A percentile compares a stretch with the other conserved stretches of the same genome.
These are phyloP conservation scores for Pseudognaphalium luteoalbum DNA, from an alignment of 129 eudicot species.

Conservation along the genomic window DNA sequence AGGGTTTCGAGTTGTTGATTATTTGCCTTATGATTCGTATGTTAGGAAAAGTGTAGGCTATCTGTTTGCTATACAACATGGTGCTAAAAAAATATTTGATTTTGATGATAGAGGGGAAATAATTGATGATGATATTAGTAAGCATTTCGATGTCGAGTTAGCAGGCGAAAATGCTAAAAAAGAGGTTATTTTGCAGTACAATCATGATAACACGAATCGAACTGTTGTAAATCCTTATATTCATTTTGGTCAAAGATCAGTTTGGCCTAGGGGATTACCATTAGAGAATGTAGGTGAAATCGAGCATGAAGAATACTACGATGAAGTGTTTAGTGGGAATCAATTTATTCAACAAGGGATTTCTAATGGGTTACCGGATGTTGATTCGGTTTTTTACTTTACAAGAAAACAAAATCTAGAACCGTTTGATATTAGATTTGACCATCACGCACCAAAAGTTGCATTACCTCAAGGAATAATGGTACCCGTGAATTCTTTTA, in stretches of 20 bases:
- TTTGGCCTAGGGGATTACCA: conserved; percentile 96
- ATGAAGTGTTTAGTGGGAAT: conserved; percentile 77
- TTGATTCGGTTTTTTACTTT: conserved; percentile 91
- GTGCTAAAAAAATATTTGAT: conserved; percentile 84
- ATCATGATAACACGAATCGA: conserved; percentile 68
- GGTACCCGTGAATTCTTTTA: conserved; percentile 92
- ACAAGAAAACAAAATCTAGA: conserved; percentile 71
- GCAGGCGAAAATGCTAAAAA: conserved; percentile 71
- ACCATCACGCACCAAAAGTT: conserved; percentile 79
- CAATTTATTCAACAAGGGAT: conserved; percentile 93
- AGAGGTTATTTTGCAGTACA: conserved; percentile 75
- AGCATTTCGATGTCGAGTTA: conserved; percentile 80
- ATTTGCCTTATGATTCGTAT: conserved; percentile 86
- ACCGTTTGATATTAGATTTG: conserved; percentile 77
- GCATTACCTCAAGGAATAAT: conserved; percentile 89
- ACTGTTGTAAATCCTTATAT: conserved; percentile 87
- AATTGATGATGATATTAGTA: conserved; percentile 72
- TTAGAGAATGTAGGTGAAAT: conserved; percentile 89
- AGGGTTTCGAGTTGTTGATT: conserved; percentile 82
- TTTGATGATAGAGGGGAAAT: conserved; percentile 85
- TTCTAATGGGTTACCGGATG: conserved; percentile 92
- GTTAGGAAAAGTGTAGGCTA: conserved; percentile 86
- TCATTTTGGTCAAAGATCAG: conserved; percentile 91
- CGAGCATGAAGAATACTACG: conserved; percentile 73
- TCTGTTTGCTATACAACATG: conserved; percentile 93